These are phyloP conservation scores for Pelargonium citronellum DNA, from an alignment of 441 rosid genomes.

Conservation along the genomic window DNA sequence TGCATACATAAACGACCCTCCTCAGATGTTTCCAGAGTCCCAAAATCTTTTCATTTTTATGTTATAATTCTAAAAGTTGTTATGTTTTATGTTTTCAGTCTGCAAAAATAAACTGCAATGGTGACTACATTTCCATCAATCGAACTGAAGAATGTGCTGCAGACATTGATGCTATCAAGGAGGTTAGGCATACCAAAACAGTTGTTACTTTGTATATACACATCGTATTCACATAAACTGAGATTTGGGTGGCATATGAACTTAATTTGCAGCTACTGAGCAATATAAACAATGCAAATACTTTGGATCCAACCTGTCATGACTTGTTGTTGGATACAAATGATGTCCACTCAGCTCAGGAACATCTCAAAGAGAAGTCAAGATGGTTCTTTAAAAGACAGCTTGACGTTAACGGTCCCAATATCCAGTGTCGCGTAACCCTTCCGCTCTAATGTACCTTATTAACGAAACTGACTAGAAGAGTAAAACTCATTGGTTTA, in stretches of 20 bases:
- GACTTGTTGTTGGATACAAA: not conserved
- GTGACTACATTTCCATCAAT: conserved; percentile 11
- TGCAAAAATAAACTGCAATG: conserved; percentile 18
- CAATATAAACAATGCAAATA: conserved; percentile 5
- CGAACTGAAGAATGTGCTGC: conserved; percentile 8
- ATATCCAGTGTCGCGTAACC: conserved; percentile 13
- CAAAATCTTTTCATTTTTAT: too few species aligned
- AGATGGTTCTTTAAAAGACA: not conserved
- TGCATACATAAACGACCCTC: too few species aligned
- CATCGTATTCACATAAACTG: not conserved
- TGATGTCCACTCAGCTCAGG: conserved; percentile 3
- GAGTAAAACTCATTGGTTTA: not conserved
- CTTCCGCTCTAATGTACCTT: not conserved
- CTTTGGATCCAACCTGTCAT: conserved; percentile 21
- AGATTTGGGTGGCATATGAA: not conserved
- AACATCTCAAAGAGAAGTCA: conserved; percentile 9
- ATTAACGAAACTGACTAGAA: not conserved
- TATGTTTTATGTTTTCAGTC: conserved; percentile 10
- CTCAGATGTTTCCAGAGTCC: too few species aligned
- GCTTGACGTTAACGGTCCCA: conserved; percentile 7
- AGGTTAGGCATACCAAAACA: conserved; percentile 6
- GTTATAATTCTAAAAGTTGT: not conserved
- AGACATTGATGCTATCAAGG: conserved; percentile 11
- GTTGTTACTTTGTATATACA: not conserved
- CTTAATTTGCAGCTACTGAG: conserved; percentile 19